Conservation (phyloP, 1,284 basidiomycete genomes). For the Agaricales sp. region DNA sequence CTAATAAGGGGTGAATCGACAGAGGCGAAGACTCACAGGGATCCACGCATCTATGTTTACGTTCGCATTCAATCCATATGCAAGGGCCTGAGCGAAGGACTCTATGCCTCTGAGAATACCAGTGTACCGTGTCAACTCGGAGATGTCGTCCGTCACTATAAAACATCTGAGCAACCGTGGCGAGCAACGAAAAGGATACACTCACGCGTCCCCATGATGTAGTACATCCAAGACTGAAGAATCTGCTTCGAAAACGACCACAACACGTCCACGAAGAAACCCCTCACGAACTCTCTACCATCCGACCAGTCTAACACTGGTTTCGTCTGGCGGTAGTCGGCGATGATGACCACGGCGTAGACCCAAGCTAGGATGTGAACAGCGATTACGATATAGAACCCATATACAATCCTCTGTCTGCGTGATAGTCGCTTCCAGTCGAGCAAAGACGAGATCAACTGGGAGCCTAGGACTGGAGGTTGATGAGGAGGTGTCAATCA, state of each 20-base stretch:
- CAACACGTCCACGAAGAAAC: conserved; percentile 9
- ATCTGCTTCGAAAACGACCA: conserved; percentile 8
- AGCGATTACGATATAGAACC: conserved; percentile 6
- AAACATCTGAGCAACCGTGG: not conserved
- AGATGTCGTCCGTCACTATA: conserved; percentile 7
- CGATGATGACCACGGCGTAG: conserved; percentile 9
- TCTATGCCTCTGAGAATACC: conserved; percentile 8
- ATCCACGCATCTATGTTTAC: conserved; percentile 6
- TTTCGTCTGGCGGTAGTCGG: conserved; percentile 1
- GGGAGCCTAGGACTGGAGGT: conserved; percentile 7
- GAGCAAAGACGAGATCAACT: conserved; percentile 5
- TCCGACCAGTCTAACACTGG: conserved; percentile 7
- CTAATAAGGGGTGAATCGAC: not conserved
- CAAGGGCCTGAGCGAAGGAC: conserved; percentile 8
- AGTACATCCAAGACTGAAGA: conserved; percentile 8
- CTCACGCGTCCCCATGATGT: conserved; percentile 8
- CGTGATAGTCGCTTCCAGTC: conserved; percentile 5
- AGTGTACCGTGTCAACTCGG: conserved; percentile 8
- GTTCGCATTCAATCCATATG: conserved; percentile 7
- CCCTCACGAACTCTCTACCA: conserved; percentile 4
- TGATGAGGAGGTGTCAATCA: too few relatives aligned
- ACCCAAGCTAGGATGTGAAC: conserved; percentile 8
- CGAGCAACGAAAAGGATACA: not conserved
- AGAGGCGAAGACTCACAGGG: not conserved
- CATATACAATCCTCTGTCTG: conserved; percentile 1